phyloP scores from a whole-genome alignment of 257 asterid species.

The Lavandula angustifolia region DNA sequence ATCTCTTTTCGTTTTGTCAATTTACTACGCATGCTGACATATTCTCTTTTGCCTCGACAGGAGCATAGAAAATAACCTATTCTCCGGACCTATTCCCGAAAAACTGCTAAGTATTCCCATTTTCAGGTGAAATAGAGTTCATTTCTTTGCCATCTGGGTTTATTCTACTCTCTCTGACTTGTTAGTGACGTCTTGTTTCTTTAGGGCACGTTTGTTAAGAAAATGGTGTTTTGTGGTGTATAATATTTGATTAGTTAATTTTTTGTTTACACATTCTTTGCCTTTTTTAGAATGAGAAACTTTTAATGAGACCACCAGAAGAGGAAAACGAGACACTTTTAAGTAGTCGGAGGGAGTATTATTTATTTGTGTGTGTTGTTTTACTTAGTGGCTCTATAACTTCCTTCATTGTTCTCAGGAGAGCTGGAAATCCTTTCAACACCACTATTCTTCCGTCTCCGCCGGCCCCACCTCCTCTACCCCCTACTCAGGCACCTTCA shows the following conservation, averaged over 20 bases:
- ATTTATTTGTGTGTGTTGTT: too few relatives aligned
- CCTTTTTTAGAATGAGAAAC: too few relatives aligned
- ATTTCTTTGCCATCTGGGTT: background rate
- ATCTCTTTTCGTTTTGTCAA: slow-evolving; percentile 21
- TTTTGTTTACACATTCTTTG: too few relatives aligned
- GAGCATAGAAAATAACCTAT: slow-evolving; percentile 78
- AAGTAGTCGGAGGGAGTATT: too few relatives aligned
- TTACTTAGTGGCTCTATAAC: slow-evolving; percentile 13
- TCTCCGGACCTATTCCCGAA: slow-evolving; percentile 89
- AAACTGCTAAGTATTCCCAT: slow-evolving; percentile 59
- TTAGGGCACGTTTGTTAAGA: too few relatives aligned
- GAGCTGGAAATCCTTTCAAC: slow-evolving; percentile 88
- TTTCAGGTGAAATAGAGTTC: slow-evolving; percentile 64
- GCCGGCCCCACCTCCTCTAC: slow-evolving; percentile 53
- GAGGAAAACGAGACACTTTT: too few relatives aligned
- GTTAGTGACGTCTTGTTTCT: background rate
- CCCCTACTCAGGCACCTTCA: slow-evolving; percentile 57
- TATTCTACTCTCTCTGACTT: background rate
- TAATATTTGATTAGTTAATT: too few relatives aligned
- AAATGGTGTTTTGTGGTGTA: too few relatives aligned
- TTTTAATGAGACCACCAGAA: too few relatives aligned
- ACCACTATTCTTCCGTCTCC: slow-evolving; percentile 76
- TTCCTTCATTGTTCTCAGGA: slow-evolving; percentile 45
- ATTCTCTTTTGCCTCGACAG: slow-evolving; percentile 42
- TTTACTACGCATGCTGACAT: slow-evolving; percentile 12